Evolutionary conservation across 441 rosid genomes (phyloP).

Genomic region (Populus hybrid): DNA sequence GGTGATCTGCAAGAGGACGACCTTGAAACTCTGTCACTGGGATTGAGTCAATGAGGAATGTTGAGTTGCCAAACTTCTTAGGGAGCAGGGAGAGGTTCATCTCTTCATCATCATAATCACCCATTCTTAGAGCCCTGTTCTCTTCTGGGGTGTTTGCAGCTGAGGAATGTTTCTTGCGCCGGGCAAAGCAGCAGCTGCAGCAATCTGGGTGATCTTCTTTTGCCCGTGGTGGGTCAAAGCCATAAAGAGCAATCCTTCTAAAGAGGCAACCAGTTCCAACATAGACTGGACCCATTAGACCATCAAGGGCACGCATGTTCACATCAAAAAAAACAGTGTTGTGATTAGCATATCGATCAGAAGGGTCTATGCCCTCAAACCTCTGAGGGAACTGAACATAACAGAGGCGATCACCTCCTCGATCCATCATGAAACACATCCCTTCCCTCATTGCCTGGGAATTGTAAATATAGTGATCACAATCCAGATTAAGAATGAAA

Average conservation of each 20-base stretch:
- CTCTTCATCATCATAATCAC: slow-evolving; percentile 84
- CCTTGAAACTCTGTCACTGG: slow-evolving; percentile 91
- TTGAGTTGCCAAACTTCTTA: slow-evolving; percentile 80
- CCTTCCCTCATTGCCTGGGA: no score
- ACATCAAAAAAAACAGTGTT: no score
- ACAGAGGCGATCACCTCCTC: no score
- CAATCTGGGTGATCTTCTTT: slow-evolving; percentile 73
- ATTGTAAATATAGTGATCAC: no score
- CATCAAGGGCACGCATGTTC: no score
- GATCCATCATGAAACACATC: no score
- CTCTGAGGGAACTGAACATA: no score
- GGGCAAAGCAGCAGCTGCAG: slow-evolving; percentile 68
- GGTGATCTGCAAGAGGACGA: slow-evolving; percentile 90
- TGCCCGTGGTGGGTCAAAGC: slow-evolving; percentile 84
- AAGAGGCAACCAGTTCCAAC: slow-evolving; percentile 93
- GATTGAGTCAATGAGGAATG: slow-evolving; percentile 77
- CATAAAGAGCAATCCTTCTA: slow-evolving; percentile 79
- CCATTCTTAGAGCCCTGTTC: slow-evolving; percentile 79
- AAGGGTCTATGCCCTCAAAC: no score
- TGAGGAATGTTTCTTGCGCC: slow-evolving; percentile 54
- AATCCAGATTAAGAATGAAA: no score
- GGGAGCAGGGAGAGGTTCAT: slow-evolving; percentile 73
- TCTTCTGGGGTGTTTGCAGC: slow-evolving; percentile 60
- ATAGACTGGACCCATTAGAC: slow-evolving; percentile 64
- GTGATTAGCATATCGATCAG: no score